Percentiles rank a stretch among this genome's conserved stretches.
phyloP scores from a whole-genome alignment of 495 filamentous ascomycete species.

The Penicillium coprophilum region DNA sequence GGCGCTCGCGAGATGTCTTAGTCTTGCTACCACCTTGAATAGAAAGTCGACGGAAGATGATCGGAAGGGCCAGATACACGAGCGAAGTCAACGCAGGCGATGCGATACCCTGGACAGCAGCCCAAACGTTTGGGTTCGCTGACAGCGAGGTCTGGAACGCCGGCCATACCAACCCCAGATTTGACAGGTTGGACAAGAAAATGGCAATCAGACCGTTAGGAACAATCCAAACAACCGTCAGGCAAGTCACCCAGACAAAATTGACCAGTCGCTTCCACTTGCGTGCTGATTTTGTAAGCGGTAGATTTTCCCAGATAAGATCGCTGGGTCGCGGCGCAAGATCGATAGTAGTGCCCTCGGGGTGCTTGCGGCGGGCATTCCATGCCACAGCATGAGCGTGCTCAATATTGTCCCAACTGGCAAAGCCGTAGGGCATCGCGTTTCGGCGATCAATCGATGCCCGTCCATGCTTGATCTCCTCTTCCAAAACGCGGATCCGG shows the following conservation, averaged over 20 bases:
- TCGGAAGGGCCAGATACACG: slow-evolving; percentile 84
- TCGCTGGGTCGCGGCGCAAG: slow-evolving; percentile 87
- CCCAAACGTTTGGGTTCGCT: slow-evolving; percentile 66
- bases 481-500: slow-evolving; percentile 78
- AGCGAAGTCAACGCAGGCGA: slow-evolving; percentile 89
- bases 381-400: slow-evolving; percentile 89
- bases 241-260: slow-evolving; percentile 73
- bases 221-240: slow-evolving; percentile 89
- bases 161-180: slow-evolving; percentile 78
- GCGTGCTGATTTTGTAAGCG: slow-evolving; percentile 62
- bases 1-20: slow-evolving; percentile 89
- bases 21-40: slow-evolving; percentile 80
- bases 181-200: slow-evolving; percentile 81
- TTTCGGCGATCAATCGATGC: slow-evolving; percentile 80
- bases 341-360: slow-evolving; percentile 71
- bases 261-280: slow-evolving; percentile 73
- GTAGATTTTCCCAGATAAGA: slow-evolving; percentile 94
- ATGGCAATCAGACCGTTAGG: slow-evolving; percentile 95
- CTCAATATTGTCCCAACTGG: slow-evolving; percentile 83
- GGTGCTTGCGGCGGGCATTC: slow-evolving; percentile 73
- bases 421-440: slow-evolving; percentile 89
- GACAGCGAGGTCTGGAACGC: slow-evolving; percentile 66
- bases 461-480: slow-evolving; percentile 79
- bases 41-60: slow-evolving; percentile 82
- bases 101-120: slow-evolving; percentile 87